These are phyloP conservation scores for Penicillium sclerotigenum DNA, from an alignment of 2,329 filamentous ascomycete genomes.

Conservation along the genomic window DNA sequence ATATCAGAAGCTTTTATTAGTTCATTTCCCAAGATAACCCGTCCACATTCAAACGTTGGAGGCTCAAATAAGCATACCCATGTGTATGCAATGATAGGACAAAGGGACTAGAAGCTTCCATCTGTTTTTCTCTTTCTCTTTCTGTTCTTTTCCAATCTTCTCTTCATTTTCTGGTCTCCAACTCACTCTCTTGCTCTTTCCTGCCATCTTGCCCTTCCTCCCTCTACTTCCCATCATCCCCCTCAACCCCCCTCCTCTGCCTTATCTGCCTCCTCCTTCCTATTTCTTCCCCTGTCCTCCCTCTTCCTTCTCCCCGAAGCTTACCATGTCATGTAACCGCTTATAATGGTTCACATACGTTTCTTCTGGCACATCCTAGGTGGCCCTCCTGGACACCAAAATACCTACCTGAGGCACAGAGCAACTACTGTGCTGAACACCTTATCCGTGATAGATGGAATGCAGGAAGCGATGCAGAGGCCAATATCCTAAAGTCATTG, in stretches of 20 bases:
- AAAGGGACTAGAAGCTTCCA: neutral
- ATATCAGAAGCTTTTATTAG: neutral
- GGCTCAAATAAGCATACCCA: neutral
- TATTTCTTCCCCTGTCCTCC: neutral
- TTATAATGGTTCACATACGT: neutral
- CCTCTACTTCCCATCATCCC: neutral
- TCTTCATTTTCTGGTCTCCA: neutral
- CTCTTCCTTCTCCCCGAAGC: neutral
- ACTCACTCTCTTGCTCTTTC: too few relatives aligned
- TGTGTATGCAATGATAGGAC: neutral
- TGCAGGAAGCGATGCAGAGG: too few relatives aligned
- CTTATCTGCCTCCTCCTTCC: too few relatives aligned
- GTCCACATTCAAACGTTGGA: neutral
- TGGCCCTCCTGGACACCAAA: neutral
- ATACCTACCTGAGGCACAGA: neutral
- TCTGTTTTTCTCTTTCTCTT: neutral
- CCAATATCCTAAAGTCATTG: neutral
- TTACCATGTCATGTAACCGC: neutral
- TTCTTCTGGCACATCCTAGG: neutral
- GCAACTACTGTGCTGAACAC: neutral
- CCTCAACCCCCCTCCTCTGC: too few relatives aligned
- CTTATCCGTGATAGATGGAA: neutral
- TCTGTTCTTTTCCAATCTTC: neutral
- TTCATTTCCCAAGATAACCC: neutral
- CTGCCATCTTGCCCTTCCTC: neutral